Base-by-base conservation (phyloP, 1,284 basidiomycete genomes). In the Polyporus tsugae region DNA sequence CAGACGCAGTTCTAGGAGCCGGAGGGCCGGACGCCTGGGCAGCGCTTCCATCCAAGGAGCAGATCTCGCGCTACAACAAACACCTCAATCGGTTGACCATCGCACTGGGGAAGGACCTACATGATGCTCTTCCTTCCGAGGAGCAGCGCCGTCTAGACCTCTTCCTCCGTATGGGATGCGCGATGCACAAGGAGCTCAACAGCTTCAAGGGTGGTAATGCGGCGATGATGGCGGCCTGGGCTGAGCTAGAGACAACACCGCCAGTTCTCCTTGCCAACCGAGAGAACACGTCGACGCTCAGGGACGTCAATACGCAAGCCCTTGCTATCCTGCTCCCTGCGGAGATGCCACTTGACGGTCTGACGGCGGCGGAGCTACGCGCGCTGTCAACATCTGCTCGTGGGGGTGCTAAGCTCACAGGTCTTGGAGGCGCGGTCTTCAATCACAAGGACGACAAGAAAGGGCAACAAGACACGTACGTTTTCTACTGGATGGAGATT, bases 151-250 rank as follows among this genome's bases (percentile, higher is more conserved):
- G 41, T 2, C 19, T 77, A 0, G 58, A 66, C 25, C 67, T 78
- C 1, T 81, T 82, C 66, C 65, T 82, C 29, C 78, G 78, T 73
- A 71, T 72, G 7, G 80, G 82, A 0, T 84, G 83, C 67, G 77
- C 77, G 46, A 81, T 81, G 78, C 83, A 84, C 70, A 84, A 84
- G 66, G 81, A 82, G 13, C 71, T 79, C 13, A 84, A 84, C 67
- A 65, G 71, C 17, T 73, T 82, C 35, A 80, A 80, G 61, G 80
- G 77, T 1, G 80, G 83, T 0, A 75, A 76, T 55, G 62, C 52
- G 6, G 62, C 52, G 9, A 76, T 79, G 73, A 44, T 46, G 22
- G 29, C 29, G 29, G 29, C 60, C 39, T 81, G 75, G 77, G 68
- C 35, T 4, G 42, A 33, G 4, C 38, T 44, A 64, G 4, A 66